Evolutionary conservation across 768 basidiomycete species (phyloP).

Genomic region (Vararia minispora): DNA sequence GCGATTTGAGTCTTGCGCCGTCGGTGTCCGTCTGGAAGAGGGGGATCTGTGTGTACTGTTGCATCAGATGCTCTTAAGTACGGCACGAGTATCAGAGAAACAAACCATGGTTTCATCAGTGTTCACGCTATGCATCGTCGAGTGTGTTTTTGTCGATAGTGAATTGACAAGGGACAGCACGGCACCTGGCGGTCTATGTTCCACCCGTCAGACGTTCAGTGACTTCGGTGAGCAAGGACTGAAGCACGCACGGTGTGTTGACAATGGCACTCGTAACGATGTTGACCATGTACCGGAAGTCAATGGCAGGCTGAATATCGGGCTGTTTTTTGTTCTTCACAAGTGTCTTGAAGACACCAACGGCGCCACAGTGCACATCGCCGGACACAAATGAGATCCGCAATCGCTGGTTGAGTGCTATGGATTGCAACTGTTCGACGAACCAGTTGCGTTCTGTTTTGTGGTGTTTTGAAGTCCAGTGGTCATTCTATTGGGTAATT

Average conservation of each 20-base stretch:
- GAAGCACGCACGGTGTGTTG: constrained; percentile 71
- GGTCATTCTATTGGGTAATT: constrained; percentile 53
- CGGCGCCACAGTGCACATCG: constrained; percentile 89
- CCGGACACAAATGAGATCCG: constrained; percentile 85
- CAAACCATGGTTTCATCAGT: constrained; percentile 85
- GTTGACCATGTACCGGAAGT: constrained; percentile 88
- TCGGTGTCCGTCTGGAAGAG: constrained; percentile 70
- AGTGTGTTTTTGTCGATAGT: constrained; percentile 72
- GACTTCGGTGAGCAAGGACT: not conserved
- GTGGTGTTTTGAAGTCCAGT: constrained; percentile 78
- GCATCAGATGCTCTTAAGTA: constrained; percentile 1
- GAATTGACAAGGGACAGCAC: constrained; percentile 76
- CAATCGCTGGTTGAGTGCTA: constrained; percentile 49
- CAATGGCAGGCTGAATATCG: constrained; percentile 41
- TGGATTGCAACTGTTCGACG: constrained; percentile 64
- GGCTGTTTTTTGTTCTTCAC: constrained; percentile 34
- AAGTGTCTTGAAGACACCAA: constrained; percentile 66
- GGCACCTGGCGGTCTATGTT: constrained; percentile 42
- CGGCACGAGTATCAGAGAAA: not conserved
- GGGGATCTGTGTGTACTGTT: constrained; percentile 39
- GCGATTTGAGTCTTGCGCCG: constrained; percentile 64
- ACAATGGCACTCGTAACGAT: constrained; percentile 91
- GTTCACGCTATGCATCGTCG: constrained; percentile 66
- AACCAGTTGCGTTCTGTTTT: constrained; percentile 90
- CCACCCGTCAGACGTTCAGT: no score